Conservation (phyloP, 176 grass and related monocot species). For the Oryza rufipogon region DNA sequence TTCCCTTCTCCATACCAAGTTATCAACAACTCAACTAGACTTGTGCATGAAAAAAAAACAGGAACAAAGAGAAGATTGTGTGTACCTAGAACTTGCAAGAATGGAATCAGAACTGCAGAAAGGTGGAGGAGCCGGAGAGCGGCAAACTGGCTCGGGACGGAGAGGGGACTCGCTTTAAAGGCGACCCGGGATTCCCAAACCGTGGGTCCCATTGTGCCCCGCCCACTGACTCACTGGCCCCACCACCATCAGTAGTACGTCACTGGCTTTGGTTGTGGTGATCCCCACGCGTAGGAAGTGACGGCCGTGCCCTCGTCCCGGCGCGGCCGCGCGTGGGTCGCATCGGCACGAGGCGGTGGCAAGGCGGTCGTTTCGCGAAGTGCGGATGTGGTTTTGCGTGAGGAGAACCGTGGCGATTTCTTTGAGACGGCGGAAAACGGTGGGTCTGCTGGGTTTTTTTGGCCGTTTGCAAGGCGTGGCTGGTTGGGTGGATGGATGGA, state of each 20-base stretch:
- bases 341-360: not conserved
- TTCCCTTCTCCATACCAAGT: not conserved
- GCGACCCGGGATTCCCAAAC: constrained; percentile 48
- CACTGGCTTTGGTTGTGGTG: not conserved
- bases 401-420: not conserved
- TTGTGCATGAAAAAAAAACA: not conserved
- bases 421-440: constrained; percentile 26
- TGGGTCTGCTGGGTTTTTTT: not conserved
- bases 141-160: constrained; percentile 48
- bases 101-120: not conserved
- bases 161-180: not conserved
- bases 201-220: constrained; percentile 3
- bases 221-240: constrained; percentile 9
- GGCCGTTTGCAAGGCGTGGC: constrained; percentile 21
- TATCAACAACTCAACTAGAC: not conserved
- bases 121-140: constrained; percentile 10
- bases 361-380: not conserved
- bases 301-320: constrained; percentile 18
- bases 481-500: not conserved
- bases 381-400: not conserved
- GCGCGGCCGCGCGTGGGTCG: not conserved
- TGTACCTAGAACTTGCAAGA: not conserved
- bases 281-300: not conserved
- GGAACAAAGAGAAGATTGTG: not conserved
- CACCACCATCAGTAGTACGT: not conserved